phyloP scores from a whole-genome alignment of 1,139 yeast genomes.

The Sugiyamaella pinicola region DNA sequence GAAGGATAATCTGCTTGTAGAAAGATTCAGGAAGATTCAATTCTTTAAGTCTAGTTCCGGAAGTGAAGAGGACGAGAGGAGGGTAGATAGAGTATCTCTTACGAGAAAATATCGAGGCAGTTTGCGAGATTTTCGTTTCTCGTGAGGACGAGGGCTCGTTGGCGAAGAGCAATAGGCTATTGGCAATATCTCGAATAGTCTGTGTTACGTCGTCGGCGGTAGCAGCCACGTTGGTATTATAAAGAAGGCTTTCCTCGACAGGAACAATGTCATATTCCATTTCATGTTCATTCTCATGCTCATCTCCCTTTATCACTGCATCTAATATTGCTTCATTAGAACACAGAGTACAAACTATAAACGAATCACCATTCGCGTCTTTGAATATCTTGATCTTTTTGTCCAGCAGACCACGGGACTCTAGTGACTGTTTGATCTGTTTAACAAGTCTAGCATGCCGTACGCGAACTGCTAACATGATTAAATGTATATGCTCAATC shows the following conservation, averaged over 20 bases:
- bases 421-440: conserved; percentile 38
- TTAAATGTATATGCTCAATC: no score
- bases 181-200: background rate
- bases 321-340: conserved; percentile 7
- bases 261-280: background rate
- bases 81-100: conserved; percentile 63
- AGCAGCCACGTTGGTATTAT: no score
- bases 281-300: background rate
- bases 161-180: background rate
- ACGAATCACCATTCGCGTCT: conserved; percentile 6
- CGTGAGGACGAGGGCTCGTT: background rate
- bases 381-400: conserved; percentile 16
- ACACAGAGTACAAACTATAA: conserved; percentile 20
- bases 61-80: conserved; percentile 62
- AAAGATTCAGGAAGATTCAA: conserved; percentile 11
- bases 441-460: conserved; percentile 31
- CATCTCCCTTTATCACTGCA: background rate
- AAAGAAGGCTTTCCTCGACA: background rate
- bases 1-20: conserved; percentile 27
- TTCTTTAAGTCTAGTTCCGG: conserved; percentile 41
- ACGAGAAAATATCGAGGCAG: background rate
- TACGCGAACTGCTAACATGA: conserved; percentile 22
- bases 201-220: background rate
- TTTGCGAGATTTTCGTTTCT: background rate
- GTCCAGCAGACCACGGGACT: conserved; percentile 23